These are phyloP conservation scores for Neospermospora avenae DNA, from an alignment of 2,329 filamentous ascomycete species.

Conservation along the genomic window DNA sequence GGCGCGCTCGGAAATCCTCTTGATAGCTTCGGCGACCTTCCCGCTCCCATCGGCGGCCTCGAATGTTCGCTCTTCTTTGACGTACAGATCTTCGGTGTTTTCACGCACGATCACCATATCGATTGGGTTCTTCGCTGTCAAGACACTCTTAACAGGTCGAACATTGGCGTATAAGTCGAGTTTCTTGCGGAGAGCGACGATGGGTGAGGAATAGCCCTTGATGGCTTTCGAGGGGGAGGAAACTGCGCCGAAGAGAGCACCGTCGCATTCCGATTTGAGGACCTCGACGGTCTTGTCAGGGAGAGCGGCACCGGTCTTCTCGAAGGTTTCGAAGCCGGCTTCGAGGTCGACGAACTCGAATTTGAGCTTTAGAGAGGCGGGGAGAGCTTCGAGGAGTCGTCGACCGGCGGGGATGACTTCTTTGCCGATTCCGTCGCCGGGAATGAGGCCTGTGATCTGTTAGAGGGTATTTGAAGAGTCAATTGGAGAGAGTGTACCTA, in stretches of 20 bases:
- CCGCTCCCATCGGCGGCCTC: slow-evolving; percentile 64
- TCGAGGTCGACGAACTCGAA: slow-evolving; percentile 94
- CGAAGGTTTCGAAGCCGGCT: slow-evolving; percentile 91
- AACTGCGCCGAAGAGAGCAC: slow-evolving; percentile 93
- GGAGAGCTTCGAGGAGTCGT: slow-evolving; percentile 87
- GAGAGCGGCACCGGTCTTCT: slow-evolving; percentile 81
- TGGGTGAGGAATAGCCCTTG: slow-evolving; percentile 88
- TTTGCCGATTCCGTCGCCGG: slow-evolving; percentile 96
- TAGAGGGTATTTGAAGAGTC: background rate
- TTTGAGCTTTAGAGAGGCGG: slow-evolving; percentile 82
- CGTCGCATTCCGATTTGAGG: slow-evolving; percentile 89
- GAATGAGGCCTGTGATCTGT: slow-evolving; percentile 72
- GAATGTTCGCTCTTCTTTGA: slow-evolving; percentile 89
- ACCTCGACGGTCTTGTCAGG: slow-evolving; percentile 87
- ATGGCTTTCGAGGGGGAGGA: slow-evolving; percentile 87
- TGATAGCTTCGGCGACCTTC: slow-evolving; percentile 94
- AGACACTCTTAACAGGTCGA: slow-evolving; percentile 83
- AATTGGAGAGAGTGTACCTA: slow-evolving; percentile 46
- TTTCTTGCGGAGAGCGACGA: slow-evolving; percentile 88
- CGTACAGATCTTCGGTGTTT: slow-evolving; percentile 92
- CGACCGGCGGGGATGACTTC: slow-evolving; percentile 97
- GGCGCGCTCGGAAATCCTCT: slow-evolving; percentile 88
- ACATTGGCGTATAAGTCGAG: slow-evolving; percentile 97
- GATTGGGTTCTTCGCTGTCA: slow-evolving; percentile 56
- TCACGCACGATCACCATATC: slow-evolving; percentile 98